These are phyloP conservation scores for Uncinocarpus reesii DNA, from an alignment of 2,329 filamentous ascomycete genomes.

Conservation along the genomic window DNA sequence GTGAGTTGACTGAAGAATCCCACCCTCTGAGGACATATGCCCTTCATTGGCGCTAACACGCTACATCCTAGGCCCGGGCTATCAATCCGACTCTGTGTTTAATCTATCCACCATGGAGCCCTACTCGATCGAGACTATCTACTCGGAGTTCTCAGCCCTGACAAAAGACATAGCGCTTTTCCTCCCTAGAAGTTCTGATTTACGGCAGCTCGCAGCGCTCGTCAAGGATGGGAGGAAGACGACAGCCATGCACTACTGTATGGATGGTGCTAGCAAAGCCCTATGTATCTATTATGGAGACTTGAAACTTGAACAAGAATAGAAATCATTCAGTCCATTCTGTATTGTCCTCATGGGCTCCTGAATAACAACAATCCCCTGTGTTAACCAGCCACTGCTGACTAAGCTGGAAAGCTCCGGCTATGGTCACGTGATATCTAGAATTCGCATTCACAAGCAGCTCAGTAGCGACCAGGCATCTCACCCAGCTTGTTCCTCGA, in stretches of 20 bases:
- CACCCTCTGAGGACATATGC: background rate
- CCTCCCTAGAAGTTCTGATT: conserved; percentile 72
- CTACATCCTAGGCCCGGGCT: conserved; percentile 47
- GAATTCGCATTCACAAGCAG: too few relatives aligned
- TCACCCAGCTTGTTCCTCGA: background rate
- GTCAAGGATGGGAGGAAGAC: conserved; percentile 46
- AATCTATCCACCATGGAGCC: conserved; percentile 79
- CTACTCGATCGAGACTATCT: conserved; percentile 59
- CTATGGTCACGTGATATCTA: too few relatives aligned
- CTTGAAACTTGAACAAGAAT: conserved; percentile 31
- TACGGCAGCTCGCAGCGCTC: conserved; percentile 61
- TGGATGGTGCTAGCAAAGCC: conserved; percentile 76
- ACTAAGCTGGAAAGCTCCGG: too few relatives aligned
- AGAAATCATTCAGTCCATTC: too few relatives aligned
- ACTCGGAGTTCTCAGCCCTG: conserved; percentile 48
- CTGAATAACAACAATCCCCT: background rate
- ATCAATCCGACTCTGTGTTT: conserved; percentile 60
- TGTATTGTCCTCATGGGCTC: too few relatives aligned
- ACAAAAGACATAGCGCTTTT: conserved; percentile 58
- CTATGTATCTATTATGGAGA: conserved; percentile 51
- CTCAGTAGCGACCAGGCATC: background rate
- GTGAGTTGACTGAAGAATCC: conserved; percentile 36
- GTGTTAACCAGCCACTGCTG: too few relatives aligned
- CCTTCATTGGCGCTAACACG: background rate
- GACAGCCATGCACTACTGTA: conserved; percentile 80